These are phyloP conservation scores for Neopestalotiopsis sp. DNA, from an alignment of 2,329 filamentous ascomycete species.

Conservation along the genomic window DNA sequence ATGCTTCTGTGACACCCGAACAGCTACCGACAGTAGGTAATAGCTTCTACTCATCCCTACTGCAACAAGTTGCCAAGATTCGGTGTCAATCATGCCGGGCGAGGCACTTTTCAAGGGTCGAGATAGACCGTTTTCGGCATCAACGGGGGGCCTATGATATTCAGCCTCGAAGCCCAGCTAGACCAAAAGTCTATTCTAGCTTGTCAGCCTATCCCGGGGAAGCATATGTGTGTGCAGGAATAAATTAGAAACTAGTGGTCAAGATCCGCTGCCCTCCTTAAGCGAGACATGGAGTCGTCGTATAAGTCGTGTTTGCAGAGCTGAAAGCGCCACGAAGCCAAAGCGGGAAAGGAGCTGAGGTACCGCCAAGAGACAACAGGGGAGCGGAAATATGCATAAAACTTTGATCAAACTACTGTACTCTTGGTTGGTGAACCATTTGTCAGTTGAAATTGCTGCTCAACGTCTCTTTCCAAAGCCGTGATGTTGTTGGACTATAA, in stretches of 20 bases:
- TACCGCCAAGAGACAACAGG: slow-evolving; percentile 3
- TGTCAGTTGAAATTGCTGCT: background rate
- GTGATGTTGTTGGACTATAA: too few species aligned
- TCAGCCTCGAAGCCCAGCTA: background rate
- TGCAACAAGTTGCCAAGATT: too few species aligned
- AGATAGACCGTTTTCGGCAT: background rate
- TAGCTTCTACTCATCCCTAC: background rate
- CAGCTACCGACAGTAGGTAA: background rate
- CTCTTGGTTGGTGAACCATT: background rate
- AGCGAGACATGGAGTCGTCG: background rate
- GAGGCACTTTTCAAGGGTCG: slow-evolving; percentile 15
- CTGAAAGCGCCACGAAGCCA: slow-evolving; percentile 35
- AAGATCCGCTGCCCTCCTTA: background rate
- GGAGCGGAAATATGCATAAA: background rate
- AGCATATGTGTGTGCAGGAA: background rate
- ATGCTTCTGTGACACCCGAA: background rate
- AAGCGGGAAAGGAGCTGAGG: slow-evolving; percentile 11
- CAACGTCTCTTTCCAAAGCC: too few species aligned
- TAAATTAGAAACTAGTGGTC: background rate
- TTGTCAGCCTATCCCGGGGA: too few species aligned
- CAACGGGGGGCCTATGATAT: too few species aligned
- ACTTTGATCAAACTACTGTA: background rate
- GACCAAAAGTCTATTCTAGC: background rate
- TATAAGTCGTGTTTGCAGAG: slow-evolving; percentile 38
- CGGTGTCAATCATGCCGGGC: background rate